Percentiles rank a stretch among this genome's conserved stretches.
Conservation (phyloP, 176 grass and related monocot species). For the Ampelocalamus luodianensis region DNA sequence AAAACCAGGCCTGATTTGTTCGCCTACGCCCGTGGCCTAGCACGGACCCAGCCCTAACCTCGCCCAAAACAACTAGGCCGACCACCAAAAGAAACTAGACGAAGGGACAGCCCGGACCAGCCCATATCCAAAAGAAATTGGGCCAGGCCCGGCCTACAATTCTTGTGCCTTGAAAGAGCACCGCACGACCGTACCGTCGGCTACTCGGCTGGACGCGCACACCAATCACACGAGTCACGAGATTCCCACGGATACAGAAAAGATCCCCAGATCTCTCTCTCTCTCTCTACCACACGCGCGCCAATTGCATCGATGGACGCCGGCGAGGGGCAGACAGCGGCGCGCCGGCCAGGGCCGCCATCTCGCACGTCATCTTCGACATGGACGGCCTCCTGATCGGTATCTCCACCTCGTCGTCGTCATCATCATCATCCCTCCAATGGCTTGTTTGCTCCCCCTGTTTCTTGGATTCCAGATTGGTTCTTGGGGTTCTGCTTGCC, state of each 20-base stretch:
- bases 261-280: background rate
- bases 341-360: constrained; percentile 7
- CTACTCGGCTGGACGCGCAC: constrained; percentile 13
- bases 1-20: too few species aligned
- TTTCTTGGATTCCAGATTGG: too few species aligned
- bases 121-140: too few species aligned
- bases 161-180: background rate
- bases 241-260: background rate
- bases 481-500: too few species aligned
- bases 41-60: too few species aligned
- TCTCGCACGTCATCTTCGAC: constrained; percentile 94
- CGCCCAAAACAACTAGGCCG: too few species aligned
- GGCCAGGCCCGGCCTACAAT: too few species aligned
- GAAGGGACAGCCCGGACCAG: too few species aligned
- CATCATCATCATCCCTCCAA: too few species aligned
- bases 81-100: too few species aligned
- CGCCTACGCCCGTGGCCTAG: too few species aligned
- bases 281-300: background rate
- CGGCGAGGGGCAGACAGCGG: background rate
- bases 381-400: constrained; percentile 93
- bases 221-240: background rate
- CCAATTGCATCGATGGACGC: background rate
- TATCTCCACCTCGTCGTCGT: background rate
- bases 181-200: background rate
- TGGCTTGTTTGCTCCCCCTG: too few species aligned